Conservation (phyloP, 139 green algal species). For the Chlorella sorokiniana region DNA sequence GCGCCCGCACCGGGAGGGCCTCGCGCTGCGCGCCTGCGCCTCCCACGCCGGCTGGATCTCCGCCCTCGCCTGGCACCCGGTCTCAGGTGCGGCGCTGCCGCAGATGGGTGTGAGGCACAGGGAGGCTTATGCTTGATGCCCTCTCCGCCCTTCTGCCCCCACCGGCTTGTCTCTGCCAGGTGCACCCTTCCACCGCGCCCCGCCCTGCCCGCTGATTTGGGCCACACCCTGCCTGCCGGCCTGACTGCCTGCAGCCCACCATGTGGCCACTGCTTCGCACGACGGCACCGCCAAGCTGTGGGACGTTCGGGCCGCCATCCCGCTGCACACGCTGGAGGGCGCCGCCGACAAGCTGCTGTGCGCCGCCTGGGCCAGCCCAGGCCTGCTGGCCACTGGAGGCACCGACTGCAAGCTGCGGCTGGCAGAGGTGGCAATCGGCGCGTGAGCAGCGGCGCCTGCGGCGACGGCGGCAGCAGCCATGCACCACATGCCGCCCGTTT, state of each 20-base stretch:
- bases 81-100: slow-evolving; percentile 21
- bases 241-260: slow-evolving; percentile 43
- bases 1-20: slow-evolving; percentile 48
- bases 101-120: too few species aligned
- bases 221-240: background rate
- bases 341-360: slow-evolving; percentile 51
- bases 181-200: background rate
- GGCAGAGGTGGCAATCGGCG: slow-evolving; percentile 6
- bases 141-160: too few species aligned
- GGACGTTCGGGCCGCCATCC: slow-evolving; percentile 60
- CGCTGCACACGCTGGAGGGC: slow-evolving; percentile 62
- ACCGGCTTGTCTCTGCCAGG: background rate
- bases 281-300: slow-evolving; percentile 68
- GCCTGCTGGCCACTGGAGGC: slow-evolving; percentile 18
- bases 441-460: background rate
- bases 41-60: slow-evolving; percentile 78
- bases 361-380: slow-evolving; percentile 9
- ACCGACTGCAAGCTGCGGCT: slow-evolving; percentile 36
- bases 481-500: too few species aligned
- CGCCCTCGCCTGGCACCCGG: slow-evolving; percentile 66
- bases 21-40: slow-evolving; percentile 47
- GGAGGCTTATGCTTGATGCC: too few species aligned
- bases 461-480: too few species aligned
- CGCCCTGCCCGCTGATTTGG: background rate
- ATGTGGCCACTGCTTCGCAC: slow-evolving; percentile 67